Conservation (phyloP, 1,284 basidiomycete genomes). For the Tetrapyrgos nigripes region DNA sequence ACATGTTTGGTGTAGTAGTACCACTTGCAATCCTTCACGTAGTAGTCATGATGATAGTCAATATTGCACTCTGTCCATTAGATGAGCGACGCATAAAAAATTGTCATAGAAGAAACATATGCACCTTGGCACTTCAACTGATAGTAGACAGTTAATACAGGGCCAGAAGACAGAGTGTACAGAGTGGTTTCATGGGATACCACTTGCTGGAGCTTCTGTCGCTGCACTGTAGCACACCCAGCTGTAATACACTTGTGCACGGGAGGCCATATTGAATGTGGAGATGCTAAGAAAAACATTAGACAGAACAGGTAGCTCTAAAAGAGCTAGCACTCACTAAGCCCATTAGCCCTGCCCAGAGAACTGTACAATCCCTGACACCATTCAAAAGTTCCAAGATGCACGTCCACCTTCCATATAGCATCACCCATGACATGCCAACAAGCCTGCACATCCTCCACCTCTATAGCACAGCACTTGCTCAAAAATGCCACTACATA, state of each 20-base stretch:
- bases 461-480: too few species aligned
- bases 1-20: neutral
- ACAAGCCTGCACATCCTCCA: neutral
- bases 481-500: neutral
- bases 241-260: neutral
- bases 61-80: neutral
- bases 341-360: neutral
- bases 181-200: neutral
- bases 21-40: neutral
- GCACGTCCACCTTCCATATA: neutral
- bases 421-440: neutral
- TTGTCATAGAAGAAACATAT: neutral
- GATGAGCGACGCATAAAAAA: neutral
- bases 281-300: neutral
- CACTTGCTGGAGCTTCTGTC: neutral
- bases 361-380: neutral
- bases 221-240: neutral
- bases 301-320: neutral
- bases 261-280: neutral
- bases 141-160: neutral
- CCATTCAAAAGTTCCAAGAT: too few species aligned
- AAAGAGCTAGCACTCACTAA: neutral
- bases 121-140: neutral
- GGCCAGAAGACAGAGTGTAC: neutral
- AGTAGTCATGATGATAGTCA: conserved; percentile 1